A percentile compares a stretch with the other conserved stretches of the same genome.
Evolutionary conservation across 345 rosid species (phyloP).

Genomic region (Lumnitzera racemosa): DNA sequence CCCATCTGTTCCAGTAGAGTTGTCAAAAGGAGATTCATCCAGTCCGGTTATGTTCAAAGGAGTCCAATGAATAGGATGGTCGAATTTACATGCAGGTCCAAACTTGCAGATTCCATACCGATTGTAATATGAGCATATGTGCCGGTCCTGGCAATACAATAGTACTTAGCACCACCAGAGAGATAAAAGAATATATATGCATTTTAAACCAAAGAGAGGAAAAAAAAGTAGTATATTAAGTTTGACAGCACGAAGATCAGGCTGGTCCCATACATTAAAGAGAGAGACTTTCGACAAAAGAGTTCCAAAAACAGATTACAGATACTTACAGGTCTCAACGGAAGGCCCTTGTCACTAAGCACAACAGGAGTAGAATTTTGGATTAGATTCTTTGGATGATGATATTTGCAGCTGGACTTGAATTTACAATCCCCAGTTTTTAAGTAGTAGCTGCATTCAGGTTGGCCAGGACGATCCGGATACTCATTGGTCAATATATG

Average conservation of each 20-base stretch:
- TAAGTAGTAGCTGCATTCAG: slow-evolving; percentile 62
- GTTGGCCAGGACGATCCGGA: slow-evolving; percentile 78
- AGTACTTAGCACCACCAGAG: not conserved
- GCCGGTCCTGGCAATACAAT: slow-evolving; percentile 43
- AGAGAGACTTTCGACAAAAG: too few species aligned
- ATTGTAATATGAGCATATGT: slow-evolving; percentile 56
- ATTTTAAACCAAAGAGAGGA: too few species aligned
- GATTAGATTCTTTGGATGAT: slow-evolving; percentile 64
- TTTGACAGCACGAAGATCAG: too few species aligned
- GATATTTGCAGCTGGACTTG: slow-evolving; percentile 66
- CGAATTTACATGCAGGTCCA: slow-evolving; percentile 74
- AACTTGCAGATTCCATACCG: slow-evolving; percentile 87
- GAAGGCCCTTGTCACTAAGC: slow-evolving; percentile 68
- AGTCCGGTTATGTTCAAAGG: not conserved
- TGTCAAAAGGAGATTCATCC: too few species aligned
- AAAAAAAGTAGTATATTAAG: too few species aligned
- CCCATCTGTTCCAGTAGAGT: too few species aligned
- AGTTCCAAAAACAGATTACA: too few species aligned
- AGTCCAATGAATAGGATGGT: slow-evolving; percentile 43
- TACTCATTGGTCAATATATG: slow-evolving; percentile 26
- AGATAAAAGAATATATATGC: too few species aligned
- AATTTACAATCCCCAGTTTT: slow-evolving; percentile 87
- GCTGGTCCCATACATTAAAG: too few species aligned
- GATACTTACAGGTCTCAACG: slow-evolving; percentile 77
- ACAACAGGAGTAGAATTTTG: slow-evolving; percentile 18